Evolutionary conservation across 768 basidiomycete species (phyloP), one percentile per base, ranked within the genome.

Genomic region (Boletus coccyginus): DNA sequence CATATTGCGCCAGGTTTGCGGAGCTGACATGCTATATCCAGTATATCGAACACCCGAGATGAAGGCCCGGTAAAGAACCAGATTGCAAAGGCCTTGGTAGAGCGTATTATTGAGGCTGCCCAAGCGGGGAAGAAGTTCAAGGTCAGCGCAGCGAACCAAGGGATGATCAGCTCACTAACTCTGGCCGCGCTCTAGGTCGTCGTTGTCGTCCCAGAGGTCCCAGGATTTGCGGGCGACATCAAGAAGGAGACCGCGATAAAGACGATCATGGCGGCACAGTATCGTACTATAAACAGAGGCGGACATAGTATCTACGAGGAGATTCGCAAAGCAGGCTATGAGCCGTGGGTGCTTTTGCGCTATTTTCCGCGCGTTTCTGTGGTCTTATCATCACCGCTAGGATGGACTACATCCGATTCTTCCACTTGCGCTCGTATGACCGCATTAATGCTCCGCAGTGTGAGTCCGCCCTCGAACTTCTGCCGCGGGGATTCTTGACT

Each of bases 371-470:
- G n/a, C 11, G 19, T 38, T 39, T 44, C 21, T 29, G 19, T 45
- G 29, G 31, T 17, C 43, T 51, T 56, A 53, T 24, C 16, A 36
- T 46, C 35, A 19, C 50, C 41, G 16, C 46, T 58, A 92, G 92
- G n/a, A 64, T 76, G 74, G 86, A 94, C 55, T 94, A 88, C 68
- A 90, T 97, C 62, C 82, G 87, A 12, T 93, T 97, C 79, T 98
- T 91, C 75, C 94, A 98, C 73, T 79, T 99, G 27, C 83, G 97
- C 32, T 77, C 87, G 1, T 99, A 95, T 68, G 95, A 98, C 67
- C 79, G 94, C 27, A 91, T 95, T 66, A 94, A 94, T 65, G 86
- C 87, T 0, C 88, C 91, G 2, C 70, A 75, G 59, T 73, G 86
- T 86, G 57, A 65, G 81, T 68, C 7, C 14, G 32, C 7, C 33